phyloP scores from a whole-genome alignment of 179 eudicot genomes.

The Actinidia polygama region DNA sequence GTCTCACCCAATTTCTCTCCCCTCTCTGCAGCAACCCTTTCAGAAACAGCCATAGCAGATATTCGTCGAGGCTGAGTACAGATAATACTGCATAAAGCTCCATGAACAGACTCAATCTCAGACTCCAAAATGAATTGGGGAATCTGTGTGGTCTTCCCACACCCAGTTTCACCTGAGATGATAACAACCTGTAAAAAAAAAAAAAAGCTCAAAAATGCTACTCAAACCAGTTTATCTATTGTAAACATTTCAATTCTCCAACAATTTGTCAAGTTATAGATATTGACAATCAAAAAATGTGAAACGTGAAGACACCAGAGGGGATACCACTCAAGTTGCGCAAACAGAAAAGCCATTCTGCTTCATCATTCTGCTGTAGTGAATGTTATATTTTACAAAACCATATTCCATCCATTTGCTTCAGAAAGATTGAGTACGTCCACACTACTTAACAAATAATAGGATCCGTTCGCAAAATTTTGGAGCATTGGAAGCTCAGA shows the following conservation, averaged over 20 bases:
- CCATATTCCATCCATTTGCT: neutral
- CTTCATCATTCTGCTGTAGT: neutral
- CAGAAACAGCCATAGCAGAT: slow-evolving; percentile 92
- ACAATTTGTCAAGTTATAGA: neutral
- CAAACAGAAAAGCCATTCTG: neutral
- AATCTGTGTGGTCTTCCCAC: slow-evolving; percentile 94
- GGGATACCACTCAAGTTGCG: neutral
- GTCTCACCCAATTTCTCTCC: slow-evolving; percentile 80
- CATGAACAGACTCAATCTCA: slow-evolving; percentile 78
- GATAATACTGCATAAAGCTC: slow-evolving; percentile 76
- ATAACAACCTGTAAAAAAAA: slow-evolving; percentile 65
- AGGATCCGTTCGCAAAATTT: neutral
- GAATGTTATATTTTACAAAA: neutral
- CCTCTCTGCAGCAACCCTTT: slow-evolving; percentile 92
- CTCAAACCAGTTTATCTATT: neutral
- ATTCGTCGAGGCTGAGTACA: slow-evolving; percentile 95
- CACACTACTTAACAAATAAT: neutral
- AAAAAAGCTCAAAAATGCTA: neutral
- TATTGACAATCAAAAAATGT: neutral
- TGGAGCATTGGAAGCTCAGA: neutral
- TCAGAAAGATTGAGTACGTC: slow-evolving; percentile 1
- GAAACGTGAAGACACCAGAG: neutral
- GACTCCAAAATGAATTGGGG: slow-evolving; percentile 91
- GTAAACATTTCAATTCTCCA: neutral
- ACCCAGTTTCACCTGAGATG: slow-evolving; percentile 93